Conservation (phyloP, 371 early-diverging fungal species). For the Mucor plumbeus region DNA sequence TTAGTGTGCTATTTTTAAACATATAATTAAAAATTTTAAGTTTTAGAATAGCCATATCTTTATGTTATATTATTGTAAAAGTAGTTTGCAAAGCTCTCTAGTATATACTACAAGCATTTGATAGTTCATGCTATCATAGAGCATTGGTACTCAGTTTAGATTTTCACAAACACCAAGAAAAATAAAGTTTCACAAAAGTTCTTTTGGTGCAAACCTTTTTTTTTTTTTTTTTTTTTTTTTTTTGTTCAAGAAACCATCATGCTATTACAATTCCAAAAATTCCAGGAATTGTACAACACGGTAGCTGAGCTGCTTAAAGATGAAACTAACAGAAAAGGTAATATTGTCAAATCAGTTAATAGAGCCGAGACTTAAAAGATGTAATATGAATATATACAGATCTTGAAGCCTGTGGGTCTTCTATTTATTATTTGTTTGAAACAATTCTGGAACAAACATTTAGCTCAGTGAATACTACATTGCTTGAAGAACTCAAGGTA, state of each 20-base stretch:
- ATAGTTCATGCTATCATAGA: too few species aligned
- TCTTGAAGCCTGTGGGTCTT: constrained; percentile 17
- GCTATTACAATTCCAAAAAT: constrained; percentile 10
- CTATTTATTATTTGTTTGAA: constrained; percentile 21
- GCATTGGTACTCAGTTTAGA: too few species aligned
- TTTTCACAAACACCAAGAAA: background rate
- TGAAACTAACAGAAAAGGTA: constrained; percentile 18
- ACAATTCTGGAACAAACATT: background rate
- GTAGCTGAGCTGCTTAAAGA: constrained; percentile 13
- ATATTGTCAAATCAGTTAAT: background rate
- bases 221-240: background rate
- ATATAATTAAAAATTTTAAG: too few species aligned
- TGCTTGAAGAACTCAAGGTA: background rate
- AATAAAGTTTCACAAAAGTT: background rate
- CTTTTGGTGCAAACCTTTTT: too few species aligned
- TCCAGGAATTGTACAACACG: constrained; percentile 23
- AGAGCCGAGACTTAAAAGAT: background rate
- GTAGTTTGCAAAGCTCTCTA: too few species aligned
- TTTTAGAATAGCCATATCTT: too few species aligned
- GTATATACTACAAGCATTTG: too few species aligned
- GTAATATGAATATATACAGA: background rate
- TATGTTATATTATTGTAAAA: too few species aligned
- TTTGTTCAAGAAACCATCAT: constrained; percentile 61
- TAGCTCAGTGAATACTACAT: background rate
- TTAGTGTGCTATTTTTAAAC: too few species aligned